Conservation (phyloP, 495 filamentous ascomycete species). For the Rusavskia elegans region DNA sequence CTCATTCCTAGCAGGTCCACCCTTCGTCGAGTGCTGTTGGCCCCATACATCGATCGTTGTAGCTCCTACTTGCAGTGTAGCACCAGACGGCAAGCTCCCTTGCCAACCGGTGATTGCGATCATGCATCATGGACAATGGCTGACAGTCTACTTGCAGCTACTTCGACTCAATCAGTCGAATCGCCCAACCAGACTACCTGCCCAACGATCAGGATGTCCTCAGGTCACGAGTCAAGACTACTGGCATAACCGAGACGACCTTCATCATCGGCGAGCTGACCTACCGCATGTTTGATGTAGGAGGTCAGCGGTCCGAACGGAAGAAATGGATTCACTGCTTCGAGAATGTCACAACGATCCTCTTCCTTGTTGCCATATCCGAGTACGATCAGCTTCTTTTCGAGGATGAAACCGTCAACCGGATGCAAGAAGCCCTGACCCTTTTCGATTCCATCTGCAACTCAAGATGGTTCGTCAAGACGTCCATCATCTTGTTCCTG, state of each 20-base stretch:
- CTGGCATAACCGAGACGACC: slow-evolving; percentile 96
- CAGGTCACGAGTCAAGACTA: slow-evolving; percentile 95
- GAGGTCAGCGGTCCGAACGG: slow-evolving; percentile 93
- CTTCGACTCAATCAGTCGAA: slow-evolving; percentile 89
- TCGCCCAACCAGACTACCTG: slow-evolving; percentile 83
- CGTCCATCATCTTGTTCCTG: slow-evolving; percentile 96
- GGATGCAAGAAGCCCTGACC: slow-evolving; percentile 97
- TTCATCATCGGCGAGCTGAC: slow-evolving; percentile 97
- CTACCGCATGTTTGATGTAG: slow-evolving; percentile 99
- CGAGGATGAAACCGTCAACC: slow-evolving; percentile 76
- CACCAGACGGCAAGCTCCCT: not conserved
- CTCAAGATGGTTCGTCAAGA: slow-evolving; percentile 98
- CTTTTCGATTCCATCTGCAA: slow-evolving; percentile 99
- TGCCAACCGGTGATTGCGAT: not conserved
- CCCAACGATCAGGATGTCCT: slow-evolving; percentile 97
- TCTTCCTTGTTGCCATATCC: slow-evolving; percentile 97
- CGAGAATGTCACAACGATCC: slow-evolving; percentile 96
- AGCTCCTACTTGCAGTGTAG: not conserved
- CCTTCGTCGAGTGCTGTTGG: not conserved
- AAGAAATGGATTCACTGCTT: slow-evolving; percentile 99
- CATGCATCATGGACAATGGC: not conserved
- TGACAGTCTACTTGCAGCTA: slow-evolving; percentile 41
- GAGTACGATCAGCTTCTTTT: slow-evolving; percentile 98
- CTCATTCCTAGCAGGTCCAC: too few species aligned
- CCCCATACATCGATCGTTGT: not conserved